Evolutionary conservation across 495 filamentous ascomycete species (phyloP), one percentile per base, ranked within the genome.

Genomic region (Massariosphaeria phaeospora): DNA sequence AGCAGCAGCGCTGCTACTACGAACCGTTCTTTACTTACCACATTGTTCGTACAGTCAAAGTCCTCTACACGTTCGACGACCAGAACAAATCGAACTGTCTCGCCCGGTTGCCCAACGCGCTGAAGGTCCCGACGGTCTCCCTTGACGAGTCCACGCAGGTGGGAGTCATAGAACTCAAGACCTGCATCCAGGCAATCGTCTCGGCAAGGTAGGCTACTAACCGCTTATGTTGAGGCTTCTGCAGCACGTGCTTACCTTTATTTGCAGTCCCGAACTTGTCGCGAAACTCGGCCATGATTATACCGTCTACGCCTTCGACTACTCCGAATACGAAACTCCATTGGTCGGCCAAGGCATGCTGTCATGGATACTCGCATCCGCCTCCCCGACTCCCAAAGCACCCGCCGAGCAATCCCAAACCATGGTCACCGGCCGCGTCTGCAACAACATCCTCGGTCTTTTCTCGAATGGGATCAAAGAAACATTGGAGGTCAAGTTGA

Each of bases 311-410:
- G 91, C 93, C 18, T 90, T 88, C 71, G 93, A 98, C 65, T 97
- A 89, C 70, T 97, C 93, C 6, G 93, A 98, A 70, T 85, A 86
- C 51, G 90, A 95, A 57, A 86, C 83, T 5, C 93, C 93, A 40
- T 79, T 96, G 51, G 91, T 96, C 10, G 93, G 93, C 15, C 94
- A 96, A 68, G 93, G 93, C 49, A 88, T 97, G 86, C 77, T 98
- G 20, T 97, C 93, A 52, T 85, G 85, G 81, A 83, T 83, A 27
- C 76, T 98, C 43, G 82, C 83, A 27, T 52, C 61, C 1, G 57
- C 61, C 20, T 64, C 61, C 33, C 12, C 56, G 11, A 61, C 61
- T 6, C 61, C 61, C 5, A 52, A 56, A 15, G 76, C 74, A 35
- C 77, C 76, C 29, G 78, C 76, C 48, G 74, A 77, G 55, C 76